These are phyloP conservation scores for Apiospora hydei DNA, from an alignment of 2,329 filamentous ascomycete genomes.

Conservation along the genomic window DNA sequence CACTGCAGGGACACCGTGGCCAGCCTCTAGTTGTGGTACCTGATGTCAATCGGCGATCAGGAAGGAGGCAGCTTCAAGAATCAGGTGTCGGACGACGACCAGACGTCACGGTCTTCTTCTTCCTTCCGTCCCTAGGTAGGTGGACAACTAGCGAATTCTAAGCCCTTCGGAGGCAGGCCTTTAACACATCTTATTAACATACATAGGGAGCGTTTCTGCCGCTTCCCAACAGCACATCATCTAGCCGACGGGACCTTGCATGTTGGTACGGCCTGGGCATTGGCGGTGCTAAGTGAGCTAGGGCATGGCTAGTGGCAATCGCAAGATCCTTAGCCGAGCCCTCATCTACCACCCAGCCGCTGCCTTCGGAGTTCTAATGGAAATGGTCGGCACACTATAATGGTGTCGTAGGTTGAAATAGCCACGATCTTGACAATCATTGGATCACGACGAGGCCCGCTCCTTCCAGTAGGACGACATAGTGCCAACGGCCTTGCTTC, in stretches of 20 bases:
- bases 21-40: background rate
- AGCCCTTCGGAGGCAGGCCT: background rate
- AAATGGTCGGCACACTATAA: slow-evolving; percentile 14
- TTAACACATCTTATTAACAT: background rate
- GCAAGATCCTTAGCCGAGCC: slow-evolving; percentile 14
- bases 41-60: slow-evolving; percentile 4
- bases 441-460: slow-evolving; percentile 10
- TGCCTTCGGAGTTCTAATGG: slow-evolving; percentile 9
- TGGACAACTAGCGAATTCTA: background rate
- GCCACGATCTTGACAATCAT: slow-evolving; percentile 15
- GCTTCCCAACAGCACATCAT: slow-evolving; percentile 21
- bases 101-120: background rate
- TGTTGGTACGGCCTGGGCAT: slow-evolving; percentile 12
- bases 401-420: slow-evolving; percentile 12
- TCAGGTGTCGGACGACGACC: background rate
- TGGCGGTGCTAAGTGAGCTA: slow-evolving; percentile 11
- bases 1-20: background rate
- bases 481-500: slow-evolving; percentile 22
- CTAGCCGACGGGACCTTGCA: slow-evolving; percentile 26
- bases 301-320: slow-evolving; percentile 1
- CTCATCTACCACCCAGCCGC: slow-evolving; percentile 7
- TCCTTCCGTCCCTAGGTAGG: background rate
- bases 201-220: background rate
- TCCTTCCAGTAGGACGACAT: slow-evolving; percentile 1
- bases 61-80: background rate